Base-by-base conservation (phyloP, 2,329 filamentous ascomycete species). In the Balansia obtecta region DNA sequence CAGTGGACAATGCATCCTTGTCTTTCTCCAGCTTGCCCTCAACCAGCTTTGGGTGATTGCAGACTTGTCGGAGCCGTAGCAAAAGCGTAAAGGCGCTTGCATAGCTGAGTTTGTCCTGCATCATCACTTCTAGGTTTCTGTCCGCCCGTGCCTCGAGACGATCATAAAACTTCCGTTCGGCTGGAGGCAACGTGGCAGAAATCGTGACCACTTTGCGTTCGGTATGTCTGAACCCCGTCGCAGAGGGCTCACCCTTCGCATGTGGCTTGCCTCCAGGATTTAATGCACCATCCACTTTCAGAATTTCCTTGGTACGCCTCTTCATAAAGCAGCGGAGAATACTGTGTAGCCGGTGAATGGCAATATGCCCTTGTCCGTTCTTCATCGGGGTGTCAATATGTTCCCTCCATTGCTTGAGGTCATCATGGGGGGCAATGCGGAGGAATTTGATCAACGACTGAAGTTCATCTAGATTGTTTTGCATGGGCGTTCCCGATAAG, bases 251-350 rank as follows among this genome's bases (percentile, higher is more conserved):
- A 13, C 77, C 80, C 46, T 77, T 72, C 4, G 68, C 67, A 0
- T 63, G 66, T 27, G 69, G 72, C 62, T 88, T 86, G 48, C 85
- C 82, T 38, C 86, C 86, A 27, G 86, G 83, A 53, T 86, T 86
- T 16, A 94, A 71, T 1, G 87, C 88, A 11, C 88, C 87, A 11
- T 88, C 88, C 58, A 88, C 77, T 68, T 93, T 95, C 53, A 98
- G 71, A n/a, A 98, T 88, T 20, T 95, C 89, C 68, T 98, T 98
- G 9, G 90, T 97, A 41, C 93, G 82, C n/a, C 93, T 83, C 71
- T 97, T 95, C 93, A 98, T 98, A 70, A 95, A 95, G 50, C 89
- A 91, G 50, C 86, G 85, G 4, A 98, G 72, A 54, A 95, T 82
- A 51, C 85, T 82, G 57, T 95, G 89, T 33, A 98, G 72, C 43